A percentile compares a stretch with the other conserved stretches of the same genome.
phyloP scores from a whole-genome alignment of 2,329 filamentous ascomycete genomes.

The Dichotomopilus funicola region DNA sequence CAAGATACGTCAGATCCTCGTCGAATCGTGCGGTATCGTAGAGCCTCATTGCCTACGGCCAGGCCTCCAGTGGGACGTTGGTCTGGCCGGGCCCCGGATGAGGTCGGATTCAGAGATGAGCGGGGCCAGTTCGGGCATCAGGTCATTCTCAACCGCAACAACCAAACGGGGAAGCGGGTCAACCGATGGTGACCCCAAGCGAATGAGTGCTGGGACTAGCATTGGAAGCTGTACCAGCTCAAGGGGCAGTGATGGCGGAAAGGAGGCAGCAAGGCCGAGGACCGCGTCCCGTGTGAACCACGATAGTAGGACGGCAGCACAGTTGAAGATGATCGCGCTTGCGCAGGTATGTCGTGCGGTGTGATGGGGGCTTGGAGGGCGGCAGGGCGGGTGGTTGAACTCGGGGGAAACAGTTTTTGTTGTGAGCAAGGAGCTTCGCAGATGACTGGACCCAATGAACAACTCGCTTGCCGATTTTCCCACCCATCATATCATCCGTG shows the following conservation, averaged over 20 bases:
- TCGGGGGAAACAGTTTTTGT: too few relatives aligned
- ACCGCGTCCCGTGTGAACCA: too few relatives aligned
- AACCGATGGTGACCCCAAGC: conserved; percentile 24
- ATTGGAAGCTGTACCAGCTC: conserved; percentile 16
- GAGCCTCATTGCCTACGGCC: conserved; percentile 51
- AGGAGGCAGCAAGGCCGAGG: background rate
- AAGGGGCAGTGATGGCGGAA: conserved; percentile 11
- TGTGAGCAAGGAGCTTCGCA: too few relatives aligned
- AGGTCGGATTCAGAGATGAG: conserved; percentile 15
- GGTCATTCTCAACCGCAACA: conserved; percentile 23
- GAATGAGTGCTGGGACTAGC: conserved; percentile 10
- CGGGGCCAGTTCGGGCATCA: conserved; percentile 18
- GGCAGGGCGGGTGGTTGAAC: too few relatives aligned
- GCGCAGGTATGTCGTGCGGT: too few relatives aligned
- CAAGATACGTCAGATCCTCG: conserved; percentile 46
- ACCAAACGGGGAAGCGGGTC: conserved; percentile 27
- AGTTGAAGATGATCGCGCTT: too few relatives aligned
- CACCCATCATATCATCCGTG: too few relatives aligned
- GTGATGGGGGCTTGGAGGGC: too few relatives aligned
- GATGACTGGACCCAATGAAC: too few relatives aligned
- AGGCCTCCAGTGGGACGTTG: conserved; percentile 31
- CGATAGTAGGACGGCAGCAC: too few relatives aligned
- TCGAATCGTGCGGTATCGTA: conserved; percentile 38
- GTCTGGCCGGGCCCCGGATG: conserved; percentile 21
- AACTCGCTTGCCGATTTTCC: too few relatives aligned